Conservation (phyloP, 2,329 filamentous ascomycete genomes). For the Conoideocrella luteorostrata region DNA sequence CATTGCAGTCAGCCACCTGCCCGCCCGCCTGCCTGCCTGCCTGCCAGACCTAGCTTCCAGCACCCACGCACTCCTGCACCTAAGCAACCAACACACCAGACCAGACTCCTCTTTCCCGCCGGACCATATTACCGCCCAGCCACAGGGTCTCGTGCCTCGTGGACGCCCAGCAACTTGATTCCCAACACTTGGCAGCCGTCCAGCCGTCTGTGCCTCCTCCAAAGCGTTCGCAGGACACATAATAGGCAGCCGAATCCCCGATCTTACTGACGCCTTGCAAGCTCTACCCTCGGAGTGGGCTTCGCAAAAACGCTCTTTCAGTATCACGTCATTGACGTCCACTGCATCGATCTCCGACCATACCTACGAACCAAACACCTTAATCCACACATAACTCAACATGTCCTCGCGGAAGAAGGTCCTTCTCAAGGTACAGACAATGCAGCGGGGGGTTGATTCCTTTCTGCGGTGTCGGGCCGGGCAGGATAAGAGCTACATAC, state of each 20-base stretch:
- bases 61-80: too few relatives aligned
- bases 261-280: neutral
- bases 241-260: conserved; percentile 1
- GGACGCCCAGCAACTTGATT: neutral
- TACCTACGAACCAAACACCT: conserved; percentile 3
- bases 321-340: conserved; percentile 8
- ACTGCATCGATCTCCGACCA: conserved; percentile 11
- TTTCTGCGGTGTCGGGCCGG: too few relatives aligned
- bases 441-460: too few relatives aligned
- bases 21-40: too few relatives aligned
- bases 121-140: neutral
- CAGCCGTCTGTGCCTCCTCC: conserved; percentile 6
- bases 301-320: conserved; percentile 2
- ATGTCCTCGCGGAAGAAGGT: conserved; percentile 88
- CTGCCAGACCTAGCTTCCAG: too few relatives aligned
- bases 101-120: neutral
- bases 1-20: too few relatives aligned
- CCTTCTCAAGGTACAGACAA: conserved; percentile 74
- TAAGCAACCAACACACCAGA: neutral
- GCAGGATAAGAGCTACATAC: too few relatives aligned
- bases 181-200: neutral
- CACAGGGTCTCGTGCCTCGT: conserved; percentile 3
- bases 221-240: neutral
- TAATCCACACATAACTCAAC: conserved; percentile 21
- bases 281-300: neutral